phyloP scores from a whole-genome alignment of 73 alveolate species.

The Effrenium voratum region DNA sequence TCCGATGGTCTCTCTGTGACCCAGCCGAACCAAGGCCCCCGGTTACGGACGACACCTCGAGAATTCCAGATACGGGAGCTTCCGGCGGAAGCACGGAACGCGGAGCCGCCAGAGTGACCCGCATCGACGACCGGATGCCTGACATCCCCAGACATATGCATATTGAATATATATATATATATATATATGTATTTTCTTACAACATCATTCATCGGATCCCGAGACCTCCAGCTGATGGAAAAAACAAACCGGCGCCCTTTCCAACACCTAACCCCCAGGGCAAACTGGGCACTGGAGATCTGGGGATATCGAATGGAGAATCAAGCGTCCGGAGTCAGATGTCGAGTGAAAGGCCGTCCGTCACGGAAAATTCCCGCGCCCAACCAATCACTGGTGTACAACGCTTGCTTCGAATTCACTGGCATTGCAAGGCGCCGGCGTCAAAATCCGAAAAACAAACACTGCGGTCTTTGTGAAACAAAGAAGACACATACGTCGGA shows the following conservation, averaged over 20 bases:
- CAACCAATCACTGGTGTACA: slow-evolving; percentile 93
- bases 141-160: too few species aligned
- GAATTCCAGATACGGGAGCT: background rate
- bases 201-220: background rate
- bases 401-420: slow-evolving; percentile 70
- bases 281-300: background rate
- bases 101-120: too few species aligned
- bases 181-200: background rate
- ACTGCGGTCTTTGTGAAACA: background rate
- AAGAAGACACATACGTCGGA: background rate
- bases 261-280: background rate
- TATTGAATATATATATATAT: too few species aligned
- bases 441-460: slow-evolving; percentile 22
- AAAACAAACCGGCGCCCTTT: background rate
- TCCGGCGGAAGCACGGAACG: too few species aligned
- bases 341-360: slow-evolving; percentile 5
- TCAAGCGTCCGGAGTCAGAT: background rate
- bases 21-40: background rate
- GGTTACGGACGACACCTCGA: background rate
- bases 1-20: background rate
- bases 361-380: slow-evolving; percentile 91
- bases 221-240: background rate
- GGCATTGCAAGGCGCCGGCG: slow-evolving; percentile 89
- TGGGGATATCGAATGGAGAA: background rate
- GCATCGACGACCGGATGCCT: too few species aligned